Evolutionary conservation across 306 rosid genomes (phyloP).

Genomic region (Acacia crassicarpa): DNA sequence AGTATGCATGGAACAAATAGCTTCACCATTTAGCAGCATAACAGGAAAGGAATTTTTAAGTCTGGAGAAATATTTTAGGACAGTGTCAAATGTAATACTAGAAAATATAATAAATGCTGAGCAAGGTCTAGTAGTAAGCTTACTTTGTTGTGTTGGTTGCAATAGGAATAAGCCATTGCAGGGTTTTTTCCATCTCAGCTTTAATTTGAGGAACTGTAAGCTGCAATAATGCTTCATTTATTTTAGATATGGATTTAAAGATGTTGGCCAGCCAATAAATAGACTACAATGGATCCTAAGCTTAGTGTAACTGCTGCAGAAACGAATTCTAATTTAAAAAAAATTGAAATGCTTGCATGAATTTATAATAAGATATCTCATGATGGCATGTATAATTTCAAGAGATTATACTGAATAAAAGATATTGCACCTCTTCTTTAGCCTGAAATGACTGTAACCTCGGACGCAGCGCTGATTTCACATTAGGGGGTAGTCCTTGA

Average conservation of each 20-base stretch:
- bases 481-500: slow-evolving; percentile 88
- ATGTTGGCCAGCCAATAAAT: not conserved
- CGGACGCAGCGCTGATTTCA: slow-evolving; percentile 79
- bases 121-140: slow-evolving; percentile 32
- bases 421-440: slow-evolving; percentile 63
- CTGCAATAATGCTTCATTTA: slow-evolving; percentile 50
- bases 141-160: slow-evolving; percentile 92
- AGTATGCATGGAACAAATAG: not conserved
- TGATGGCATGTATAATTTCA: not conserved
- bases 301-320: not conserved
- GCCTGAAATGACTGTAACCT: slow-evolving; percentile 74
- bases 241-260: slow-evolving; percentile 21
- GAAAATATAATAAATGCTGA: not conserved
- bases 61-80: not conserved
- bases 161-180: slow-evolving; percentile 92
- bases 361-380: not conserved
- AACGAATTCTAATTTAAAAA: not conserved
- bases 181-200: slow-evolving; percentile 91
- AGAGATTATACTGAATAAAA: not conserved
- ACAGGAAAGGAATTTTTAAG: slow-evolving; percentile 6
- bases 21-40: not conserved
- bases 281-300: slow-evolving; percentile 16
- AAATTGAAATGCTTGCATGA: slow-evolving; percentile 25
- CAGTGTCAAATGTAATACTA: slow-evolving; percentile 20
- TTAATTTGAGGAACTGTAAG: slow-evolving; percentile 82